Evolutionary conservation across 306 rosid species (phyloP).

Genomic region (Cicer bijugum): DNA sequence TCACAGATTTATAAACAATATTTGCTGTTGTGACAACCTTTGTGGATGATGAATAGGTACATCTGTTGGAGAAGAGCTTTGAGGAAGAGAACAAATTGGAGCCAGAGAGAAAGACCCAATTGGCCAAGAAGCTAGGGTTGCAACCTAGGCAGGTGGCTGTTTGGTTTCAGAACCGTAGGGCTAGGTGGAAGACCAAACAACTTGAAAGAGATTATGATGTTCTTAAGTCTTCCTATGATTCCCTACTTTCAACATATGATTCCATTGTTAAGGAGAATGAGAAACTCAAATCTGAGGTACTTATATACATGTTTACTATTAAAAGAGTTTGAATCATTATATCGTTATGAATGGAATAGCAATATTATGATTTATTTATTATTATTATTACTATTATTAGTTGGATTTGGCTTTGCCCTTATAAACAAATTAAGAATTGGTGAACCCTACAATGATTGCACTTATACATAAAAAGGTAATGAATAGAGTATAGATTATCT

Average conservation of each 20-base stretch:
- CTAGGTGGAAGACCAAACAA: constrained; percentile 99
- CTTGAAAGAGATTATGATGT: constrained; percentile 93
- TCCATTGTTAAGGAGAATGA: constrained; percentile 78
- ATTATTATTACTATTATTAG: neutral
- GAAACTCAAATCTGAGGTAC: constrained; percentile 88
- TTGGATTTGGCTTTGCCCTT: constrained; percentile 32
- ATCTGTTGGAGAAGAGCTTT: constrained; percentile 90
- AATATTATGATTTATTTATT: neutral
- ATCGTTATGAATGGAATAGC: constrained; percentile 14
- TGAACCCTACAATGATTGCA: constrained; percentile 12
- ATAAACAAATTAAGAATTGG: constrained; percentile 22
- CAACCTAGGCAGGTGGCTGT: constrained; percentile 99
- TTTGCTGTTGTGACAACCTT: constrained; percentile 31
- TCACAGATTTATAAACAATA: too few relatives aligned
- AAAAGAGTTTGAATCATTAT: neutral
- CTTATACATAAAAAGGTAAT: constrained; percentile 41
- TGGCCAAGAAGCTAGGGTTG: constrained; percentile 93
- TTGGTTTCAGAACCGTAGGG: constrained; percentile 99
- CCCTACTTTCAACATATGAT: constrained; percentile 72
- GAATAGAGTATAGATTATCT: constrained; percentile 28
- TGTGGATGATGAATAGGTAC: constrained; percentile 60
- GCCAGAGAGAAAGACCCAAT: constrained; percentile 86
- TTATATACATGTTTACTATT: constrained; percentile 10
- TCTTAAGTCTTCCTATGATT: constrained; percentile 83
- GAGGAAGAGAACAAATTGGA: constrained; percentile 98